These are phyloP conservation scores for Eragrostis nindensis DNA, from an alignment of 176 grass and related monocot genomes.

Conservation along the genomic window DNA sequence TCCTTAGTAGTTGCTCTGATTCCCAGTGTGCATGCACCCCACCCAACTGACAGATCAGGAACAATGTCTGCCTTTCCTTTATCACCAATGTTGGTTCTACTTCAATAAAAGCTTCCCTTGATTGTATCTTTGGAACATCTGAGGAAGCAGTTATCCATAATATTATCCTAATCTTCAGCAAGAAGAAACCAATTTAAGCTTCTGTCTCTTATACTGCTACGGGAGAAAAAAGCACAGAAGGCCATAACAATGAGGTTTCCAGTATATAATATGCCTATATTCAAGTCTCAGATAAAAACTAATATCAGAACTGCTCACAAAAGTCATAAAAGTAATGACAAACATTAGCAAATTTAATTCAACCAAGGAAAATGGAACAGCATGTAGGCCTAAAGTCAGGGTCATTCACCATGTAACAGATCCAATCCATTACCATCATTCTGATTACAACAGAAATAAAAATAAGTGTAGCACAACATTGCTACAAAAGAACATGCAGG, in stretches of 20 bases:
- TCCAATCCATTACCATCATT: slow-evolving; percentile 24
- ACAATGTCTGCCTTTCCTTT: slow-evolving; percentile 21
- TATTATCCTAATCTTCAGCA: slow-evolving; percentile 9
- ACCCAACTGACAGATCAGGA: slow-evolving; percentile 32
- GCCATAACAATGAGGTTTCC: not conserved
- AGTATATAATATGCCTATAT: not conserved
- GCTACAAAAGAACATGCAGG: slow-evolving; percentile 33
- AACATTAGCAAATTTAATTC: not conserved
- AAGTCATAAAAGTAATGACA: slow-evolving; percentile 2
- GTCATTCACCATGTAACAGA: not conserved
- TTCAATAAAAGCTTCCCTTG: slow-evolving; percentile 2
- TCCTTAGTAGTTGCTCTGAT: slow-evolving; percentile 35
- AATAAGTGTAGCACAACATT: slow-evolving; percentile 38
- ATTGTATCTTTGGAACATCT: slow-evolving; percentile 20
- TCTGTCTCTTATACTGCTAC: not conserved
- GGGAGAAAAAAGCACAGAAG: not conserved
- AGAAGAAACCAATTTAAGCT: not conserved
- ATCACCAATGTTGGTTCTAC: slow-evolving; percentile 8
- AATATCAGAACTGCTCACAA: slow-evolving; percentile 26
- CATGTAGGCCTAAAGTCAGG: slow-evolving; percentile 1
- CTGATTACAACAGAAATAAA: slow-evolving; percentile 29
- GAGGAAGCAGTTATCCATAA: not conserved
- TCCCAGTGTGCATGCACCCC: slow-evolving; percentile 1
- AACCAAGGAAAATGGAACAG: not conserved
- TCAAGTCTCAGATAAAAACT: slow-evolving; percentile 2